A percentile compares a stretch with the other conserved stretches of the same genome.
Evolutionary conservation across 495 filamentous ascomycete species (phyloP).

Genomic region (Pyrenula massariospora): DNA sequence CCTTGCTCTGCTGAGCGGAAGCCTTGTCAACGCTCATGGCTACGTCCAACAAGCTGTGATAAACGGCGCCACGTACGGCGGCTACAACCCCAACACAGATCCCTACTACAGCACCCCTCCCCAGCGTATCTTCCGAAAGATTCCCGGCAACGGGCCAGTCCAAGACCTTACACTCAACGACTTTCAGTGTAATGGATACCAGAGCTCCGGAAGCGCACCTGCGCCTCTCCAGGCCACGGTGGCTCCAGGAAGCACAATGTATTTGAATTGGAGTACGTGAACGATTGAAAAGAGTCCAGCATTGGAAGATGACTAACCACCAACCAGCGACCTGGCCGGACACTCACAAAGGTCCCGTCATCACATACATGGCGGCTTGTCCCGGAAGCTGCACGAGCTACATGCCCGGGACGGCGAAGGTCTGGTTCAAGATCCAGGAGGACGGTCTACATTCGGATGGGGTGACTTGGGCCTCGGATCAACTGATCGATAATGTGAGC

Average conservation of each 20-base stretch:
- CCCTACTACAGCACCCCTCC: conserved; percentile 19
- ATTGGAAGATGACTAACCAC: no score
- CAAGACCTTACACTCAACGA: conserved; percentile 33
- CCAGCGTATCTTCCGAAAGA: conserved; percentile 33
- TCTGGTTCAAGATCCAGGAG: conserved; percentile 60
- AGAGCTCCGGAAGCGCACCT: conserved; percentile 40
- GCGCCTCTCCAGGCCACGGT: conserved; percentile 34
- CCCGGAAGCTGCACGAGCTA: conserved; percentile 42
- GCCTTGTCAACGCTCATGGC: conserved; percentile 37
- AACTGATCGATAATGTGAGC: conserved; percentile 39
- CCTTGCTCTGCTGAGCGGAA: conserved; percentile 8
- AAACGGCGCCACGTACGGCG: conserved; percentile 27
- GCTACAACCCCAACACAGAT: conserved; percentile 15
- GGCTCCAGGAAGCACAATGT: conserved; percentile 33
- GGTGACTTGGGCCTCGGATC: conserved; percentile 49
- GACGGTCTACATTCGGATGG: conserved; percentile 39
- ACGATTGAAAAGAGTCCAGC: no score
- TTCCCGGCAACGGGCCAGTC: conserved; percentile 36
- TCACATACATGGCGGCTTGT: conserved; percentile 58
- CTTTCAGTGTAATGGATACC: conserved; percentile 43
- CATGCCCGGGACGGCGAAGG: conserved; percentile 37
- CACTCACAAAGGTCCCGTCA: conserved; percentile 50
- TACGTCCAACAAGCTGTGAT: conserved; percentile 38
- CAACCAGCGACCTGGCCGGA: conserved; percentile 49
- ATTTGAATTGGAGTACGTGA: conserved; percentile 48